phyloP scores from a whole-genome alignment of 2,329 filamentous ascomycete genomes.

The Claviceps sorghi region DNA sequence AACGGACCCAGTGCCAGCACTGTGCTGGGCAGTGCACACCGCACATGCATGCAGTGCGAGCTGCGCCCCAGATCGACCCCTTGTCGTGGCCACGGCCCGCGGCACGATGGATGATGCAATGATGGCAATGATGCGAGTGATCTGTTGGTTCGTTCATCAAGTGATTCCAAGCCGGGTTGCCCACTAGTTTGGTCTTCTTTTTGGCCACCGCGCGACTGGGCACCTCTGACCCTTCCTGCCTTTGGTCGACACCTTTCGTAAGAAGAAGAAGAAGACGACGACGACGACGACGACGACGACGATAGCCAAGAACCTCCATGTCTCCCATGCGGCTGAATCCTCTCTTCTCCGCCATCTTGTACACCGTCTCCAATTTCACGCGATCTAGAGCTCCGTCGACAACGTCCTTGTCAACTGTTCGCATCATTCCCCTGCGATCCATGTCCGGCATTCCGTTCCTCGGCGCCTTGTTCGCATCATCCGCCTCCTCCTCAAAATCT shows the following conservation, averaged over 20 bases:
- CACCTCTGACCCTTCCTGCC: neutral
- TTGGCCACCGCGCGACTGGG: slow-evolving; percentile 6
- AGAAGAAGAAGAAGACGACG: too few relatives aligned
- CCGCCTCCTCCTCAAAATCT: slow-evolving; percentile 40
- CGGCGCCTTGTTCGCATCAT: slow-evolving; percentile 53
- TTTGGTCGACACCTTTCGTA: neutral
- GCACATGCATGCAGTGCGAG: too few relatives aligned
- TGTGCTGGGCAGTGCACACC: too few relatives aligned
- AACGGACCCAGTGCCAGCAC: too few relatives aligned
- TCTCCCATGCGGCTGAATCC: slow-evolving; percentile 36
- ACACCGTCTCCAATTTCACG: slow-evolving; percentile 31
- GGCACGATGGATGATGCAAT: neutral
- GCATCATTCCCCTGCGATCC: slow-evolving; percentile 27
- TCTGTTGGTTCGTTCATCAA: neutral
- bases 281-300: too few relatives aligned
- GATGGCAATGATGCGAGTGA: neutral
- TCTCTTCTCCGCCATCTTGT: slow-evolving; percentile 31
- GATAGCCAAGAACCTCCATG: neutral
- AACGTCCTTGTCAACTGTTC: slow-evolving; percentile 11
- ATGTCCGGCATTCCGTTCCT: slow-evolving; percentile 72
- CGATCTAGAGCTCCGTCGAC: slow-evolving; percentile 13
- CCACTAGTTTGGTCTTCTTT: neutral
- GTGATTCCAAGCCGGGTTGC: slow-evolving; percentile 6
- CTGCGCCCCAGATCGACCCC: neutral
- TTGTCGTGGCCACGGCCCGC: neutral